Conservation (phyloP, 1,139 yeast species). For the Debaryomyces subglobosus region DNA sequence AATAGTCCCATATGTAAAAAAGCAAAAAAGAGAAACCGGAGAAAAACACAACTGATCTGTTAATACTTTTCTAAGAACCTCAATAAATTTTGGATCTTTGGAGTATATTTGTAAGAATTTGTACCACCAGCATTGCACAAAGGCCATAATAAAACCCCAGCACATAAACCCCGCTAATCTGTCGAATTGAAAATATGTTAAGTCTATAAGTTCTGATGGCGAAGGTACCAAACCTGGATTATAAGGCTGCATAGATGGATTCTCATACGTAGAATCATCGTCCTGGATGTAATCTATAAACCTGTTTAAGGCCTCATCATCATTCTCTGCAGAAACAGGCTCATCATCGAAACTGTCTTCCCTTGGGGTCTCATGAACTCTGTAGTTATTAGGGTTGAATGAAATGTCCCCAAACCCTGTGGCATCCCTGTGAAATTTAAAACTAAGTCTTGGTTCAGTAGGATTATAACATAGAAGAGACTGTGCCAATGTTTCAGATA, state of each 20-base stretch:
- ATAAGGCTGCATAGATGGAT: slow-evolving; percentile 1
- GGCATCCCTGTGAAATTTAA: slow-evolving; percentile 21
- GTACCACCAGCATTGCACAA: slow-evolving; percentile 90
- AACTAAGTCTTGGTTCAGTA: slow-evolving; percentile 25
- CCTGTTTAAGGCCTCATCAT: slow-evolving; percentile 35
- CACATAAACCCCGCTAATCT: slow-evolving; percentile 79
- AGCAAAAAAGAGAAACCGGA: slow-evolving; percentile 78
- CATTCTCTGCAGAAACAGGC: slow-evolving; percentile 19
- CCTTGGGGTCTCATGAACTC: background rate
- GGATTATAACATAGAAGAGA: slow-evolving; percentile 48
- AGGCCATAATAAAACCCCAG: slow-evolving; percentile 86
- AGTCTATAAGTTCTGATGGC: slow-evolving; percentile 15
- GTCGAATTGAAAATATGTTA: slow-evolving; percentile 60
- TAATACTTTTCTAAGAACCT: slow-evolving; percentile 81
- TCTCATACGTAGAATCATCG: slow-evolving; percentile 18
- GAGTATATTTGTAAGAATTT: slow-evolving; percentile 78
- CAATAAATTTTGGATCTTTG: slow-evolving; percentile 79
- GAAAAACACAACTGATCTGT: slow-evolving; percentile 91
- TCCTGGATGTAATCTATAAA: slow-evolving; percentile 44
- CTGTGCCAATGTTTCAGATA: slow-evolving; percentile 91
- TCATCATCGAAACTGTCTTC: slow-evolving; percentile 12
- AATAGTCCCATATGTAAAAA: slow-evolving; percentile 82
- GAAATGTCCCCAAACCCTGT: slow-evolving; percentile 13
- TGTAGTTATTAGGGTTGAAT: slow-evolving; percentile 17
- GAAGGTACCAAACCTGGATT: slow-evolving; percentile 1